Evolutionary conservation across 2,329 filamentous ascomycete species (phyloP).

Genomic region (Aspergillus nomiae): DNA sequence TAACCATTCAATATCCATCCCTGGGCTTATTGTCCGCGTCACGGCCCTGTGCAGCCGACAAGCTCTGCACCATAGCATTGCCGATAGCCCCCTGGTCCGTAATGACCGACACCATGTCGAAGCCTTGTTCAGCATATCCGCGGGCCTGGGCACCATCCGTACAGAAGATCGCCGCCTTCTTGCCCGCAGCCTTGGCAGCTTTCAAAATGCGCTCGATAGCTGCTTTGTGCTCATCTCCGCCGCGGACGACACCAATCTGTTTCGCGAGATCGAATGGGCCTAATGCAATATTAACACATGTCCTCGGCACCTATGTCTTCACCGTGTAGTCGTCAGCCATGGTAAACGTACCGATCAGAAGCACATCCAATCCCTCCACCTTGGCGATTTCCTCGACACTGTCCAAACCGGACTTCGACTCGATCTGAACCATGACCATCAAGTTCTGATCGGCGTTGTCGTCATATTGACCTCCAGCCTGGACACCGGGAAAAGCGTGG

Average conservation of each 20-base stretch:
- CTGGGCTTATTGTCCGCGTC: constrained; percentile 9
- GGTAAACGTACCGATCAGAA: constrained; percentile 38
- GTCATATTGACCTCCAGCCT: constrained; percentile 34
- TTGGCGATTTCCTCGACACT: constrained; percentile 48
- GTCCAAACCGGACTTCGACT: constrained; percentile 43
- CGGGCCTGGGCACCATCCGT: constrained; percentile 38
- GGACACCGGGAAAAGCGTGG: constrained; percentile 31
- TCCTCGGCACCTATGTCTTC: not conserved
- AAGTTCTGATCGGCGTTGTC: constrained; percentile 34
- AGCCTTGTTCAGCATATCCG: constrained; percentile 38
- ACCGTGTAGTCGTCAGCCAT: not conserved
- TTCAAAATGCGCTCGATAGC: constrained; percentile 39
- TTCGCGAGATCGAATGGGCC: constrained; percentile 42
- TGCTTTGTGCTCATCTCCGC: constrained; percentile 42
- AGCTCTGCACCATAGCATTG: constrained; percentile 34
- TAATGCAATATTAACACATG: not conserved
- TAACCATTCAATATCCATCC: constrained; percentile 16
- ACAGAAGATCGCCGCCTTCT: constrained; percentile 47
- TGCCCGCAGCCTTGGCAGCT: constrained; percentile 39
- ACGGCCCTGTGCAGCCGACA: constrained; percentile 33
- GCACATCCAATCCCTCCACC: constrained; percentile 43
- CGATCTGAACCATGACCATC: constrained; percentile 44
- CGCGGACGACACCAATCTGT: constrained; percentile 39
- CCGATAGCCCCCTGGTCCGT: constrained; percentile 40
- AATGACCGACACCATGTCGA: constrained; percentile 44